Percentiles rank a stretch among this genome's conserved stretches.
Evolutionary conservation across 2,329 filamentous ascomycete species (phyloP).

Genomic region (Exophiala sp.): DNA sequence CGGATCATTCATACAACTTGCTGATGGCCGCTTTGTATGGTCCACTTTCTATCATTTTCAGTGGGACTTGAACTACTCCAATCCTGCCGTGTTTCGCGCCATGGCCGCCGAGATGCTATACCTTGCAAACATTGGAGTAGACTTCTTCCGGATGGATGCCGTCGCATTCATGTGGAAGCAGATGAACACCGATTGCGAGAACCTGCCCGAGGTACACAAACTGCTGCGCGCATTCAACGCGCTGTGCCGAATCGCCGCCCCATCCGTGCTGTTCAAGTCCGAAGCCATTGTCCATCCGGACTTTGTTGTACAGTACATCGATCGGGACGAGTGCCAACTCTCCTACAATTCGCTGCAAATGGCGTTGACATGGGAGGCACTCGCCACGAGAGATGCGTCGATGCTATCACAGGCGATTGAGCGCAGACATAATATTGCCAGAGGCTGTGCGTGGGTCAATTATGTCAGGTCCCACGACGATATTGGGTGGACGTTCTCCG

Average conservation of each 20-base stretch:
- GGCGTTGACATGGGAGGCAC: constrained; percentile 27
- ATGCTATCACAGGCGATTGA: constrained; percentile 28
- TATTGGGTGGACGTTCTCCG: constrained; percentile 28
- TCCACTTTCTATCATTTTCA: constrained; percentile 28
- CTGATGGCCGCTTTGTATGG: constrained; percentile 27
- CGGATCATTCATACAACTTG: constrained; percentile 27
- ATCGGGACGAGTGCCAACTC: constrained; percentile 26
- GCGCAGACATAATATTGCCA: constrained; percentile 25
- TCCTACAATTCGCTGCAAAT: constrained; percentile 28
- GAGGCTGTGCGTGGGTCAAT: constrained; percentile 28
- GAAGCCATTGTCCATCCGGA: constrained; percentile 28
- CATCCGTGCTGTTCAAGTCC: constrained; percentile 27
- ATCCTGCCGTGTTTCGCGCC: constrained; percentile 25
- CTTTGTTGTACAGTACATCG: constrained; percentile 27
- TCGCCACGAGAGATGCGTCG: constrained; percentile 24
- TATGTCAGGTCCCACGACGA: constrained; percentile 28
- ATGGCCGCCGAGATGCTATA: constrained; percentile 29
- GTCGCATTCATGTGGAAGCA: constrained; percentile 29
- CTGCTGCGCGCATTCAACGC: constrained; percentile 27
- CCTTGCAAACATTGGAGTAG: constrained; percentile 26
- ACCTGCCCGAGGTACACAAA: constrained; percentile 27
- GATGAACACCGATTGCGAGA: constrained; percentile 28
- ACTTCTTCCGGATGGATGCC: constrained; percentile 28
- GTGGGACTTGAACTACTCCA: constrained; percentile 28
- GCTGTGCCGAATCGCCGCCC: constrained; percentile 25